A percentile compares a stretch with the other conserved stretches of the same genome.
These are phyloP conservation scores for Marasmius oreades DNA, from an alignment of 1,284 basidiomycete genomes.

Conservation along the genomic window DNA sequence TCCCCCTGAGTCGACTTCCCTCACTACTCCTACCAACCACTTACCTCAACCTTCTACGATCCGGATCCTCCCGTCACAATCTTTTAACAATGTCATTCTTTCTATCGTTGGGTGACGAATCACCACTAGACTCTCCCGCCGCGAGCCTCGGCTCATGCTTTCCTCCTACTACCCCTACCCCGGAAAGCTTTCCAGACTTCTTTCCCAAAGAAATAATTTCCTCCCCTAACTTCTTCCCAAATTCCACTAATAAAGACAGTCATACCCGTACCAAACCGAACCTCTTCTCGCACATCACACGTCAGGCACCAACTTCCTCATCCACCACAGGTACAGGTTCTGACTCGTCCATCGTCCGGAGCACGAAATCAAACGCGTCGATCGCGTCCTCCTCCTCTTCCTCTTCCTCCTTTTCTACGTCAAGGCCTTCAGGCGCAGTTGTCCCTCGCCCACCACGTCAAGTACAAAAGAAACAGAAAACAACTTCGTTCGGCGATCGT, in stretches of 20 bases:
- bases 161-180: no score
- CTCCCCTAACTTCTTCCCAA: no score
- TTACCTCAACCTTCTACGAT: no score
- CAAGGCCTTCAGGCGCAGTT: neutral
- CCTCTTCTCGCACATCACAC: neutral
- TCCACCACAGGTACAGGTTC: neutral
- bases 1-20: no score
- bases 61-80: no score
- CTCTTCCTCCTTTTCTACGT: neutral
- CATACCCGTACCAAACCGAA: neutral
- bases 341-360: neutral
- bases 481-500: neutral
- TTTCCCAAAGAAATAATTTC: no score
- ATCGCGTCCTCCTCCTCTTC: neutral
- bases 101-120: no score
- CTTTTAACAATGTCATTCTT: no score
- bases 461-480: neutral
- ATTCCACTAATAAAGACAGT: no score
- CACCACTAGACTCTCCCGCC: no score
- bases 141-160: no score
- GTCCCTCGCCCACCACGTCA: neutral
- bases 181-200: no score
- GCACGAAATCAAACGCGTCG: neutral
- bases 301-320: neutral
- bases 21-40: neutral